Percentiles rank a stretch among this genome's conserved stretches.
Evolutionary conservation across 2,329 filamentous ascomycete species (phyloP).

Genomic region (Trichoderma atrobrunneum): DNA sequence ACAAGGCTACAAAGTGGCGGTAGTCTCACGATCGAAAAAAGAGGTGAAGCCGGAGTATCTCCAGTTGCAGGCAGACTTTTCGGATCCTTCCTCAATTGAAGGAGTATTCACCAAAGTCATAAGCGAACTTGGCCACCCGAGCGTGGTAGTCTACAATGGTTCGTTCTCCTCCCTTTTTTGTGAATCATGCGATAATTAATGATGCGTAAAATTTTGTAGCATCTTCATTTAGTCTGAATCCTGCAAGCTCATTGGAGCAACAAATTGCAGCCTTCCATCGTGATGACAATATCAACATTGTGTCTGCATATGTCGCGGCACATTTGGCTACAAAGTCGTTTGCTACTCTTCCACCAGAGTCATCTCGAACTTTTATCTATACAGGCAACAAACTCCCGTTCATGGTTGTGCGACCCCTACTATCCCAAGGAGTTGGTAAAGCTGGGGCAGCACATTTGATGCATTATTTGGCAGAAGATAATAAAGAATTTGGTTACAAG

Average conservation of each 20-base stretch:
- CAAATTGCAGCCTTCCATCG: neutral
- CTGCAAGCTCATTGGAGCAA: neutral
- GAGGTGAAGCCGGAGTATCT: neutral
- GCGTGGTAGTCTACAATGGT: slow-evolving; percentile 2
- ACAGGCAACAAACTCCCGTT: neutral
- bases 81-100: neutral
- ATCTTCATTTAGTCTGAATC: neutral
- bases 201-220: neutral
- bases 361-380: neutral
- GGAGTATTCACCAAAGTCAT: neutral
- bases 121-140: neutral
- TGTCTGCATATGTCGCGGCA: neutral
- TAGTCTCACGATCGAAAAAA: neutral
- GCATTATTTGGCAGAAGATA: slow-evolving; percentile 28
- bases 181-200: neutral
- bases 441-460: slow-evolving; percentile 33
- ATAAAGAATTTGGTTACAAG: neutral
- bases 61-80: neutral
- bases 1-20: neutral
- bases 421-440: slow-evolving; percentile 42
- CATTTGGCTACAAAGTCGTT: neutral
- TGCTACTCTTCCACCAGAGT: neutral
- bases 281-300: neutral
- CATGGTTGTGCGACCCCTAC: slow-evolving; percentile 30
- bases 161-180: neutral